Percentiles rank a stretch among this genome's conserved stretches.
Conservation (phyloP, 1,284 basidiomycete genomes). For the Agroathelia rolfsii region DNA sequence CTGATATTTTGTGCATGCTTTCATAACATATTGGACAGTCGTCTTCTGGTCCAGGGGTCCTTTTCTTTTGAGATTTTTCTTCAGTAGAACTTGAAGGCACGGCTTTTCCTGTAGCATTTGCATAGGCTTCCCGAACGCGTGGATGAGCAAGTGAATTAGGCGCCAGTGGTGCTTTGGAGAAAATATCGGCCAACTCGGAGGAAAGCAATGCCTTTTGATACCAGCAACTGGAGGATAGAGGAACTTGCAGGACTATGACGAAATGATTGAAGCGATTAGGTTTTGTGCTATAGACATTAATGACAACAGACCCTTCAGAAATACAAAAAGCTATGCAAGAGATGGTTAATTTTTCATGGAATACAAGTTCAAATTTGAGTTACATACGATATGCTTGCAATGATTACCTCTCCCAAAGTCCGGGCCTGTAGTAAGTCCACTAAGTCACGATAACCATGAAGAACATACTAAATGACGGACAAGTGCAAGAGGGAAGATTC, state of each 20-base stretch:
- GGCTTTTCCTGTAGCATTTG: constrained; percentile 42
- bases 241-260: constrained; percentile 47
- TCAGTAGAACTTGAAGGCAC: no score
- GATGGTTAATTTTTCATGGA: neutral
- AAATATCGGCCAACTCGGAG: constrained; percentile 52
- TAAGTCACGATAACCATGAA: neutral
- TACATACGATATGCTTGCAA: constrained; percentile 68
- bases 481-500: constrained; percentile 50
- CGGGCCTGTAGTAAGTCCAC: constrained; percentile 34
- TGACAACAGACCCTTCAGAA: constrained; percentile 43
- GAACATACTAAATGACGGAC: constrained; percentile 25
- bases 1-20: constrained; percentile 37
- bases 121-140: constrained; percentile 46
- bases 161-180: constrained; percentile 49
- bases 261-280: no score
- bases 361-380: neutral
- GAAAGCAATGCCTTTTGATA: constrained; percentile 70
- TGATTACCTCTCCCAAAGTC: constrained; percentile 65
- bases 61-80: constrained; percentile 30
- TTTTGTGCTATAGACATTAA: neutral
- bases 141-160: constrained; percentile 45
- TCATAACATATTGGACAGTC: constrained; percentile 73
- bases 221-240: constrained; percentile 41
- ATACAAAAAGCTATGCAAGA: constrained; percentile 44
- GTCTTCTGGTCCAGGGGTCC: constrained; percentile 49